Evolutionary conservation across 2,329 filamentous ascomycete genomes (phyloP).

Genomic region (Neonectria hederae): DNA sequence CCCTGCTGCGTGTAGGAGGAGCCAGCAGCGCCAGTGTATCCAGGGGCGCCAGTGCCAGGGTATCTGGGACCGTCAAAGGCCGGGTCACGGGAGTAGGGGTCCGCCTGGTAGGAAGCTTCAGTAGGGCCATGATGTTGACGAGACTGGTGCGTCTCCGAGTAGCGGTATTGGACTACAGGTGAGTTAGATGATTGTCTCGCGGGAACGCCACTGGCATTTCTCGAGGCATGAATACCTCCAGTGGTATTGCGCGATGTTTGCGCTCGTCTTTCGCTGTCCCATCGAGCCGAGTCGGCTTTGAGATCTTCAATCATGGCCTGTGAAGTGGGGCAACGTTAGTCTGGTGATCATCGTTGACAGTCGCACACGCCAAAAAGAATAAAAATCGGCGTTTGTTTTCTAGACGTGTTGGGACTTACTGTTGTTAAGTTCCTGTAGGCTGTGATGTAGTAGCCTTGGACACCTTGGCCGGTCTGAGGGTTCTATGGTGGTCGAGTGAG

Average conservation of each 20-base stretch:
- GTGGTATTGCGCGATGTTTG: conserved; percentile 62
- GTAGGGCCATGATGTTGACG: conserved; percentile 61
- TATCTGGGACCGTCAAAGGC: conserved; percentile 58
- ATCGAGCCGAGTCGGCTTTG: conserved; percentile 69
- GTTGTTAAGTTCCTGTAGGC: conserved; percentile 82
- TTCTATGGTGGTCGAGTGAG: conserved; percentile 53
- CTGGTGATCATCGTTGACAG: neutral
- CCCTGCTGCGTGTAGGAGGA: conserved; percentile 45
- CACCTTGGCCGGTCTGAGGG: conserved; percentile 65
- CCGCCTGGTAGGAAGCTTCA: conserved; percentile 47
- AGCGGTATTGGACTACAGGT: conserved; percentile 65
- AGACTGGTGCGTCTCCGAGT: conserved; percentile 61
- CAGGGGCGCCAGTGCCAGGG: conserved; percentile 59
- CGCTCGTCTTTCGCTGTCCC: conserved; percentile 68
- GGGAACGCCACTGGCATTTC: conserved; percentile 58
- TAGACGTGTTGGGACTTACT: conserved; percentile 59
- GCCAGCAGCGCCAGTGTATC: conserved; percentile 58
- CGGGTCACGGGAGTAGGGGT: conserved; percentile 52
- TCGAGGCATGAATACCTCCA: conserved; percentile 68
- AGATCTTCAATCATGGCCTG: conserved; percentile 72
- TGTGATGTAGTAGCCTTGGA: conserved; percentile 79
- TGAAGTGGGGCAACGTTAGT: conserved; percentile 29
- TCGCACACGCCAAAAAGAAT: neutral
- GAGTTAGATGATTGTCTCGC: conserved; percentile 67
- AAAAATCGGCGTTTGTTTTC: neutral